A percentile compares a stretch with the other conserved stretches of the same genome.
Conservation (phyloP, 139 green algal species). For the Micromonas commoda region DNA sequence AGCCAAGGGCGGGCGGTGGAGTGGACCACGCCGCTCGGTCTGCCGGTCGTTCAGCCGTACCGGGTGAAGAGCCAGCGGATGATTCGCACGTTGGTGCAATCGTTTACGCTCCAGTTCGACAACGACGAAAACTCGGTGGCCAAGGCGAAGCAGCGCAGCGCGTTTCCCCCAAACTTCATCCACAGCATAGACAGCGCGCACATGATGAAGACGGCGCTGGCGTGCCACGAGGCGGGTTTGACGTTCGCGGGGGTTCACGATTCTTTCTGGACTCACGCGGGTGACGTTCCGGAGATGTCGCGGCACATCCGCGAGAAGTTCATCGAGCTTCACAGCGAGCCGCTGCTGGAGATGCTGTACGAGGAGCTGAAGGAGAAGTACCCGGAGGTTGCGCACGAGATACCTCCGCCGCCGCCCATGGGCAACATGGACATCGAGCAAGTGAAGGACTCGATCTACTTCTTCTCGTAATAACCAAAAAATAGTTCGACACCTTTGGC, state of each 20-base stretch:
- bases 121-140: conserved; percentile 42
- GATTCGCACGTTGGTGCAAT: conserved; percentile 56
- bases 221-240: conserved; percentile 53
- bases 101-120: conserved; percentile 13
- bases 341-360: conserved; percentile 71
- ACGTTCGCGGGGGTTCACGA: conserved; percentile 90
- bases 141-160: conserved; percentile 65
- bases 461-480: conserved; percentile 84
- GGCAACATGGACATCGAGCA: conserved; percentile 65
- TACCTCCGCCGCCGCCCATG: conserved; percentile 55
- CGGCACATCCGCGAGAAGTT: conserved; percentile 77
- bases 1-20: conserved; percentile 46
- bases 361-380: conserved; percentile 49
- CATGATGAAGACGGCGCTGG: conserved; percentile 96
- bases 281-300: conserved; percentile 65
- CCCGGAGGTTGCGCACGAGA: conserved; percentile 37
- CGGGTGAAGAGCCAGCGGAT: conserved; percentile 34
- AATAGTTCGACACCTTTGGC: no score
- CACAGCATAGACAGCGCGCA: conserved; percentile 89
- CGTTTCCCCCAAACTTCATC: conserved; percentile 96
- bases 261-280: conserved; percentile 97
- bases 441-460: conserved; percentile 69
- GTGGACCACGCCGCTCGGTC: conserved; percentile 82
- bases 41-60: conserved; percentile 92
- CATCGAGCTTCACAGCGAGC: conserved; percentile 69